Evolutionary conservation across 1,284 basidiomycete genomes (phyloP).

Genomic region (Peniophora sp.): DNA sequence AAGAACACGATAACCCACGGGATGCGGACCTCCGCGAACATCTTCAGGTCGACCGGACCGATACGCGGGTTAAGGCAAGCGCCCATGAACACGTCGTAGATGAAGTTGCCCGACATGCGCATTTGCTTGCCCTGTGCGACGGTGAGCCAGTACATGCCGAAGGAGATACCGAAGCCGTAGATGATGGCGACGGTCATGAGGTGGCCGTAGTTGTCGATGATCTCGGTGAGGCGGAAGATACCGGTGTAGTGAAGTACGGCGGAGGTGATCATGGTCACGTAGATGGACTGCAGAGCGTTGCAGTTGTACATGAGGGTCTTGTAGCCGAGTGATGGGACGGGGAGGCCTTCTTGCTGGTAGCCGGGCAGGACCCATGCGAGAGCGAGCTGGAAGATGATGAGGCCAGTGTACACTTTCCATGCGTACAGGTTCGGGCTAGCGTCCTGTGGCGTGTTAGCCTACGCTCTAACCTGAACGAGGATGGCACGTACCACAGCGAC

Average conservation of each 20-base stretch:
- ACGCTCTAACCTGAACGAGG: too few species aligned
- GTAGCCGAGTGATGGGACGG: conserved; percentile 87
- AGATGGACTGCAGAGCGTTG: conserved; percentile 87
- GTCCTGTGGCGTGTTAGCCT: conserved; percentile 43
- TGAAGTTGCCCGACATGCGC: conserved; percentile 89
- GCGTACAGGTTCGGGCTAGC: conserved; percentile 88
- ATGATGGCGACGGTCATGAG: conserved; percentile 97
- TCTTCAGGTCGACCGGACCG: conserved; percentile 93
- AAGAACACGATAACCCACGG: conserved; percentile 97
- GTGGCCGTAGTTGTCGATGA: conserved; percentile 95
- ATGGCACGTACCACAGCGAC: conserved; percentile 56
- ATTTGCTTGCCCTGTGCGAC: conserved; percentile 76
- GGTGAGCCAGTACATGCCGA: conserved; percentile 74
- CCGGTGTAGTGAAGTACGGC: conserved; percentile 73
- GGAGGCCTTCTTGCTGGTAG: conserved; percentile 88
- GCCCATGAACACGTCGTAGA: conserved; percentile 98
- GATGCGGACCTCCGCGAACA: conserved; percentile 98
- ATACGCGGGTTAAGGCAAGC: conserved; percentile 91
- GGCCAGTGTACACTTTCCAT: conserved; percentile 83
- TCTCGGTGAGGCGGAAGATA: conserved; percentile 87
- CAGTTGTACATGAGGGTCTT: conserved; percentile 95
- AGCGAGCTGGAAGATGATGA: conserved; percentile 85
- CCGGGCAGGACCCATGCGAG: conserved; percentile 91
- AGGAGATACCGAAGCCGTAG: conserved; percentile 78
- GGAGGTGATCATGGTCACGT: conserved; percentile 78